Base-by-base conservation (phyloP, 306 rosid species). In the Vigna mungo region DNA sequence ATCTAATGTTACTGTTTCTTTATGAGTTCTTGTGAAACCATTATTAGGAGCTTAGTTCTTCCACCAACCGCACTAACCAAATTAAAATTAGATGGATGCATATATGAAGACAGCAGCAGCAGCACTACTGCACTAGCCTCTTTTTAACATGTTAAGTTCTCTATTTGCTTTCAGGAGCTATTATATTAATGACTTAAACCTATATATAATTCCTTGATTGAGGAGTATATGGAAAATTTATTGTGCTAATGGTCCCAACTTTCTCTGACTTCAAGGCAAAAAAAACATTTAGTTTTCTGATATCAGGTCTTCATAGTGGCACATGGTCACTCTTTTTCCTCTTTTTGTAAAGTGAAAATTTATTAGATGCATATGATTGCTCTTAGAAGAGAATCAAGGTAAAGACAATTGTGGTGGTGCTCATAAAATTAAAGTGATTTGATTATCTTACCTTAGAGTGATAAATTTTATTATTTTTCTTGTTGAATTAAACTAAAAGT, bases 231-330 rank as follows among this genome's bases (percentile, higher is more conserved):
- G 78, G 78, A 44, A 75, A 60, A 75, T 61, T 61, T 9, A 21
- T 37, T 6, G 39, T 18, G 72, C 43, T 60, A 54, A 32, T 81
- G 44, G 66, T 65, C 68, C 34, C 36, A 59, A 6, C 68, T 81
- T 81, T 81, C 55, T 70, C 82, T 71, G 83, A 81, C 75, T 73
- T 78, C 79, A 69, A 81, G 64, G 88, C 67, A 73, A 48, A 68
- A 23, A 73, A 48, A 68, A 23, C 55, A 63, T 62, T 63, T 25
- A 25, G 27, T 25, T 25, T 25, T 71, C 56, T 61, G 66, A 16
- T 44, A 67, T 68, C 77, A 59, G 62, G 68, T 78, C 69, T 62
- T 66, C 55, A 71, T 71, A 15, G 76, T 55, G 46, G 54, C 86
- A 74, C 72, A 74, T 81, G 75, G 41, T 81, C 36, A 52, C 81